Base-by-base conservation (phyloP, 2,329 filamentous ascomycete genomes). In the Phaeosphaeriaceae sp. region DNA sequence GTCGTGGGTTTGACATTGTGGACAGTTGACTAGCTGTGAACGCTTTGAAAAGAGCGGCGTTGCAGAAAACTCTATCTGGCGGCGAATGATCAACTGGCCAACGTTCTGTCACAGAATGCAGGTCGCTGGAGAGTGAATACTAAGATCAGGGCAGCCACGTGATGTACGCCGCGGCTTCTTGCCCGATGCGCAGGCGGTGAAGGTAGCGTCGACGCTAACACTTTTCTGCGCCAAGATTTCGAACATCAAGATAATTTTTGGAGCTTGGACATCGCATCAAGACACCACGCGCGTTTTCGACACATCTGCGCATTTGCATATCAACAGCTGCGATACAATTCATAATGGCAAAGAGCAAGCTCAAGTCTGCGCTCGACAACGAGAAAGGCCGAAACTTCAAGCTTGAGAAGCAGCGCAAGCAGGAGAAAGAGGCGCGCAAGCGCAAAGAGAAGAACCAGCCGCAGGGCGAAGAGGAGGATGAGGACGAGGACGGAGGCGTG, bases 391-490 rank as follows among this genome's bases (percentile, higher is more conserved):
- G 85, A 48, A 89, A 95, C 67, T 89, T 91, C 61, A 89, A 90
- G 63, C 84, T 92, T 53, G 91, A 94, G 77, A 88, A 91, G 77
- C 90, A 94, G 76, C 87, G 88, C 75, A 91, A 89, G 80, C 81
- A 89, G 63, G 77, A 80, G 74, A 87, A 86, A 70, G 80, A 79
- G 66, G 83, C 78, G 60, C 82, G 80, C 78, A 85, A 83, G 77
- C 76, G 78, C 60, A 83, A 81, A 58, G 68, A 72, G 49, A 71
- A 70, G 59, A 76, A 68, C 24, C 66, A 65, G 42, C 53, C 57
- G 10, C 57, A 62, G 24, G 57, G 60, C 9, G 63, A 63, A 5
- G 68, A 53, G 1, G 60, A 61, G 0, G 60, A 66, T 19, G 57
- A 60, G 22, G 67, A 67, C 1, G 72, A 72, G 51, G 66, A 71